Evolutionary conservation across 441 rosid species (phyloP), one percentile per base, ranked within the genome.

Genomic region (Gossypium gossypioides): DNA sequence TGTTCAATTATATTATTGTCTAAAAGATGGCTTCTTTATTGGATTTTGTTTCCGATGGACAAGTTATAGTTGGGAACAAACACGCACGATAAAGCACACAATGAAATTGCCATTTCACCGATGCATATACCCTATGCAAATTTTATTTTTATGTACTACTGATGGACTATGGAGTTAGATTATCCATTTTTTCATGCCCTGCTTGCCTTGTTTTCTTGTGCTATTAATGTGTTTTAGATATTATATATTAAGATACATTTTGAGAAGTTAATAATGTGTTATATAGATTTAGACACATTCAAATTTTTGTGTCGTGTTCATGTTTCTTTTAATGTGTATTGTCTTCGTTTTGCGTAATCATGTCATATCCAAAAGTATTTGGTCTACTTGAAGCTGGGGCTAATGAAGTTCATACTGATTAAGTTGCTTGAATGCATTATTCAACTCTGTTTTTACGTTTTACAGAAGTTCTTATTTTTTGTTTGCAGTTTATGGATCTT

Each of bases 401-500:
- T 12, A 59, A 15, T 55, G 72, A 72, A 18, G 57, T 46, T 60
- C 34, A 1, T 8, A 42, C 44, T 64, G 10, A 57, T 65, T 16
- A 24, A 34, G 57, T 13, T 52, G 50, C 59, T 57, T 4, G 3
- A 44, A n/a, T 55, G 55, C 42, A 9, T 64, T 18, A 15, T 55
- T 44, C 13, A n/a, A 2, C 56, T 67, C 32, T 25, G 8, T 15
- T 27, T 72, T 76, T 64, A 3, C 57, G 40, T 34, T 72, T 76
- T 37, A 44, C 25, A 8, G 22, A 42, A 22, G 68, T 1, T 21
- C 18, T 67, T 61, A 1, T 50, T 74, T 37, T 24, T 48, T 34
- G 8, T 8, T 78, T 87, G 85, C 85, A 89, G 93, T 85, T 24
- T 89, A 85, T 82, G 93, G 93, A 81, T 81, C 88, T 69, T 85